phyloP scores from a whole-genome alignment of 768 basidiomycete species.

The Clavaria fumosa region DNA sequence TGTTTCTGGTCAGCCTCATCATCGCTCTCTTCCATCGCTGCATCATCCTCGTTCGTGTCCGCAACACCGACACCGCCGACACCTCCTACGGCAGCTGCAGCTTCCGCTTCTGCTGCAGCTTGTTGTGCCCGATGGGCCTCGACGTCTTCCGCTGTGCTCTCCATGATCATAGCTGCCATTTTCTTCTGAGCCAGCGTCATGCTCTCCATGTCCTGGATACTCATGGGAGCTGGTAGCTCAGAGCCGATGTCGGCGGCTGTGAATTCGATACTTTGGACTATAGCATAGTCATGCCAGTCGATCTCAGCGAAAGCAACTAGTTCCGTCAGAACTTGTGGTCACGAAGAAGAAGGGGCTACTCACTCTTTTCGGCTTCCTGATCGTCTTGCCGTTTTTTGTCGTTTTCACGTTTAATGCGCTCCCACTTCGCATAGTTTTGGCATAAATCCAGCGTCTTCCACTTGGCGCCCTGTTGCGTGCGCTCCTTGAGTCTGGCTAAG shows the following conservation, averaged over 20 bases:
- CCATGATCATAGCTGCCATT: slow-evolving; percentile 98
- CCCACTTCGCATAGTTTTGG: slow-evolving; percentile 75
- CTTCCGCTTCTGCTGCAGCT: slow-evolving; percentile 75
- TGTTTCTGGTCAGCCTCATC: slow-evolving; percentile 57
- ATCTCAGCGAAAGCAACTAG: slow-evolving; percentile 89
- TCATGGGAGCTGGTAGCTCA: slow-evolving; percentile 95
- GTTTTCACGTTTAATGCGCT: slow-evolving; percentile 66
- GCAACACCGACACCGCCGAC: slow-evolving; percentile 31
- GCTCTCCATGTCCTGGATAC: slow-evolving; percentile 82
- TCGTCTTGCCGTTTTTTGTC: slow-evolving; percentile 82
- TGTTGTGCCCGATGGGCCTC: slow-evolving; percentile 69
- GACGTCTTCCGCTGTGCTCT: slow-evolving; percentile 77
- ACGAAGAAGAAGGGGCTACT: slow-evolving; percentile 19
- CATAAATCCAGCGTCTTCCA: slow-evolving; percentile 72
- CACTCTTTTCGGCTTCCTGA: slow-evolving; percentile 79
- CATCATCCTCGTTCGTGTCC: slow-evolving; percentile 47
- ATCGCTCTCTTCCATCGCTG: slow-evolving; percentile 78
- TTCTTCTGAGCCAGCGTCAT: slow-evolving; percentile 96
- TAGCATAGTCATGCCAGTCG: slow-evolving; percentile 99
- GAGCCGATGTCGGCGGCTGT: slow-evolving; percentile 81
- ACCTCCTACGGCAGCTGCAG: slow-evolving; percentile 61
- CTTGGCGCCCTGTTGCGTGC: slow-evolving; percentile 46
- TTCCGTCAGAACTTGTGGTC: slow-evolving; percentile 3
- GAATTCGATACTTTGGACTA: slow-evolving; percentile 96
- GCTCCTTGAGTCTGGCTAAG: slow-evolving; percentile 52